These are phyloP conservation scores for Neurospora tetraspora DNA, from an alignment of 495 filamentous ascomycete species.

Conservation along the genomic window DNA sequence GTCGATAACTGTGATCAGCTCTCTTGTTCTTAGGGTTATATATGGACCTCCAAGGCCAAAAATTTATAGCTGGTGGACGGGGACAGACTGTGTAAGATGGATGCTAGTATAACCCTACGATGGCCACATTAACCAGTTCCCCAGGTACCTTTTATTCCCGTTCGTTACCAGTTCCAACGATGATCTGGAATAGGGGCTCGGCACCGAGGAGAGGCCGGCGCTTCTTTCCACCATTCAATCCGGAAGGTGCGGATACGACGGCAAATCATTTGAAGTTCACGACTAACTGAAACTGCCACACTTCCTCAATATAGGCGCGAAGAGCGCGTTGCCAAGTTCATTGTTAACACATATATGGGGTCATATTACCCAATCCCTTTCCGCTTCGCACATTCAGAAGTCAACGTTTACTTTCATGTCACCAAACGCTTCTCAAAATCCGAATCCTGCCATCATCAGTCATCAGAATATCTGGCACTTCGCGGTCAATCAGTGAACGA, in stretches of 20 bases:
- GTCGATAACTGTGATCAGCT: background rate
- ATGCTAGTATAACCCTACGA: background rate
- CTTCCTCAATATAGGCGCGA: background rate
- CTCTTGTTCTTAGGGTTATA: background rate
- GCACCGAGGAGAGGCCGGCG: background rate
- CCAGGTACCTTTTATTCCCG: background rate
- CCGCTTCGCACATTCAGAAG: background rate
- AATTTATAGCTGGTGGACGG: background rate
- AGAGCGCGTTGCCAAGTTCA: background rate
- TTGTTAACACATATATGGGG: background rate
- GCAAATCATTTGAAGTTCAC: background rate
- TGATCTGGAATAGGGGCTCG: background rate
- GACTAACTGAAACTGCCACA: background rate
- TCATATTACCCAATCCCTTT: background rate
- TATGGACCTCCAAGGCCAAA: background rate
- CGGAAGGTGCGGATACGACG: background rate
- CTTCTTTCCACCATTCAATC: background rate
- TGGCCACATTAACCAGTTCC: background rate
- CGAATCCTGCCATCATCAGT: background rate
- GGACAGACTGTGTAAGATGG: background rate
- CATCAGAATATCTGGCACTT: background rate
- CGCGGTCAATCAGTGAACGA: background rate
- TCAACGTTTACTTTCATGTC: background rate
- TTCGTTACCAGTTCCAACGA: background rate
- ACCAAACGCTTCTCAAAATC: background rate